These are phyloP conservation scores for Parmelia sp. DNA, from an alignment of 495 filamentous ascomycete genomes.

Conservation along the genomic window DNA sequence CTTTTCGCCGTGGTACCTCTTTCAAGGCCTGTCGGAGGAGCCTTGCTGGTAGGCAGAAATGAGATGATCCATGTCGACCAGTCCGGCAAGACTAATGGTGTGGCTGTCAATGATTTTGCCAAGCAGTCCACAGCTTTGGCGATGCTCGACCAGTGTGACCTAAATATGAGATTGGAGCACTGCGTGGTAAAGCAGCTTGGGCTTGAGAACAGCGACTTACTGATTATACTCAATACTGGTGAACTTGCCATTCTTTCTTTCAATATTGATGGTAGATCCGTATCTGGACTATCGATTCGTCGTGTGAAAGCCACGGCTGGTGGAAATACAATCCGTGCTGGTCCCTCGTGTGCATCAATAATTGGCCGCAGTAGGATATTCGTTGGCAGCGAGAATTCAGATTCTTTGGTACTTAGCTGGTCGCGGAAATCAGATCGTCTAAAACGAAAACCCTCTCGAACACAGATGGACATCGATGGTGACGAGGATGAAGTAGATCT, in stretches of 20 bases:
- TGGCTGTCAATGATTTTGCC: conserved; percentile 89
- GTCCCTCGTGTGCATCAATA: conserved; percentile 61
- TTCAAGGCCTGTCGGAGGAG: conserved; percentile 78
- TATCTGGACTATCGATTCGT: conserved; percentile 73
- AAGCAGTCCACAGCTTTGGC: conserved; percentile 70
- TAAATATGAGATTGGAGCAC: conserved; percentile 75
- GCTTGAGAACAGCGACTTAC: conserved; percentile 66
- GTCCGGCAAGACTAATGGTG: conserved; percentile 83
- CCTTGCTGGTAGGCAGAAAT: conserved; percentile 78
- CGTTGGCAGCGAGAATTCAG: conserved; percentile 74
- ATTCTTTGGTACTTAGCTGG: conserved; percentile 79
- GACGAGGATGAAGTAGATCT: conserved; percentile 46
- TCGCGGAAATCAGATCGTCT: conserved; percentile 47
- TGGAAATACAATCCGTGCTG: conserved; percentile 52
- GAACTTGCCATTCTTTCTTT: conserved; percentile 71
- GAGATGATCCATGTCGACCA: conserved; percentile 95
- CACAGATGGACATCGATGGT: conserved; percentile 36
- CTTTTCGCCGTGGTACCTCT: conserved; percentile 78
- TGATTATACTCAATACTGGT: conserved; percentile 76
- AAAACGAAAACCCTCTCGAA: conserved; percentile 42
- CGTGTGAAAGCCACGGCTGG: conserved; percentile 54
- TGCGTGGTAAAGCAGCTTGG: conserved; percentile 71
- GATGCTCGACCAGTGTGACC: conserved; percentile 76
- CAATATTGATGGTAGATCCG: conserved; percentile 83
- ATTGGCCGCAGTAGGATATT: conserved; percentile 71